Percentiles rank a stretch among this genome's conserved stretches.
Evolutionary conservation across 179 eudicot genomes (phyloP).

Genomic region (Beta lomatogona): DNA sequence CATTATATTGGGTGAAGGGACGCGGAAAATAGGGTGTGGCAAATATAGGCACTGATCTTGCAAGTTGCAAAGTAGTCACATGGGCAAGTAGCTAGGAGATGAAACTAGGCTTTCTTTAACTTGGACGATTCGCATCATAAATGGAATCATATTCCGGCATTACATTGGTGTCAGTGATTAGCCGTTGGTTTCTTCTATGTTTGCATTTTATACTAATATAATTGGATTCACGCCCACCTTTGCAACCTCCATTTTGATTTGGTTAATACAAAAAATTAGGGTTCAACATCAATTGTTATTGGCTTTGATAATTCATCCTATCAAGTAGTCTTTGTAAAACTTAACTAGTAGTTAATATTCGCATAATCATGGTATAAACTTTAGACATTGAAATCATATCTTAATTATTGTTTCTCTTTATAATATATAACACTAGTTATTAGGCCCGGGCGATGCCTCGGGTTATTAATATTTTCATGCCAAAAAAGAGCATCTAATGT

Average conservation of each 20-base stretch:
- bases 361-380: background rate
- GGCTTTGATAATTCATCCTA: background rate
- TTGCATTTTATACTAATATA: background rate
- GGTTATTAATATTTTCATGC: too few relatives aligned
- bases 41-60: too few relatives aligned
- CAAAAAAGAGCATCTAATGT: too few relatives aligned
- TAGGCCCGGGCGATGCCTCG: too few relatives aligned
- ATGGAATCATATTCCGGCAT: conserved; percentile 7
- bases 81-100: conserved; percentile 3
- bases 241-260: background rate
- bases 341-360: background rate
- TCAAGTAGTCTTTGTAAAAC: background rate
- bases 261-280: background rate
- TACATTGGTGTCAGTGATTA: background rate
- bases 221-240: background rate
- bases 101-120: background rate
- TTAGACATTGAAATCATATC: too few relatives aligned
- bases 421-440: too few relatives aligned
- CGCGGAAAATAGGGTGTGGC: conserved; percentile 8
- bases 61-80: background rate
- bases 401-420: too few relatives aligned
- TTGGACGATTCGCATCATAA: conserved; percentile 22
- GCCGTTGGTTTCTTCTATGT: background rate
- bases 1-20: background rate
- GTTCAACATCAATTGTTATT: background rate